Evolutionary conservation across 306 rosid genomes (phyloP), one percentile per base, ranked within the genome.

Genomic region (Dalbergia oliveri): DNA sequence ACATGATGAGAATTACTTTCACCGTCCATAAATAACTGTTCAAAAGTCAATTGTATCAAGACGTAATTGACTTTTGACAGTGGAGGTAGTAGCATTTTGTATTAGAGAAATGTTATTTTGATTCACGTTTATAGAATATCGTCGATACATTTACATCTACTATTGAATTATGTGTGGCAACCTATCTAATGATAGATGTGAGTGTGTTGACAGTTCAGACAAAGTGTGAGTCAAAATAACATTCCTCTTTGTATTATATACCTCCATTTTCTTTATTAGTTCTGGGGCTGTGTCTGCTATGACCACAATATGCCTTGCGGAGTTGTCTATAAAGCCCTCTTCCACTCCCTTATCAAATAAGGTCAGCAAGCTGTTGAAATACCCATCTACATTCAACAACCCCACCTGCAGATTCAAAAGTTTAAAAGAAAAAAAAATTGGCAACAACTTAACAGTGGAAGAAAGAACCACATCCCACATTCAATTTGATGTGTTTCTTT

Each of bases 301-400:
- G 35, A 90, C 86, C 84, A 90, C 85, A 79, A 90, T 87, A 58
- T 84, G 78, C 78, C 94, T 87, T 23, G 92, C 91, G 23, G 92
- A 83, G 45, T 69, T 75, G 72, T 85, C 81, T 83, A 90, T 88
- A 51, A 90, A 90, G 65, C 94, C 92, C 76, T 90, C 94, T 82
- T 87, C 90, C 51, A 88, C 94, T 79, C 92, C 94, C 84, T 87
- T 87, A 66, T 90, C 92, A 78, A 90, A 88, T 61, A 90, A 87
- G 79, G 80, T 84, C 65, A 90, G 79, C 82, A 90, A 79, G 82
- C 85, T 78, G 83, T 88, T 82, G 81, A 85, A 90, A 81, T 90
- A 90, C 41, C 94, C 94, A 15, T 90, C 88, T 56, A 90, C 91
- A 66, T 90, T 90, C 78, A 90, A 78, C 85, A 90, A 80, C 21